A percentile compares a stretch with the other conserved stretches of the same genome.
Evolutionary conservation across 2,329 filamentous ascomycete species (phyloP).

Genomic region (Tolypocladium capitatum): DNA sequence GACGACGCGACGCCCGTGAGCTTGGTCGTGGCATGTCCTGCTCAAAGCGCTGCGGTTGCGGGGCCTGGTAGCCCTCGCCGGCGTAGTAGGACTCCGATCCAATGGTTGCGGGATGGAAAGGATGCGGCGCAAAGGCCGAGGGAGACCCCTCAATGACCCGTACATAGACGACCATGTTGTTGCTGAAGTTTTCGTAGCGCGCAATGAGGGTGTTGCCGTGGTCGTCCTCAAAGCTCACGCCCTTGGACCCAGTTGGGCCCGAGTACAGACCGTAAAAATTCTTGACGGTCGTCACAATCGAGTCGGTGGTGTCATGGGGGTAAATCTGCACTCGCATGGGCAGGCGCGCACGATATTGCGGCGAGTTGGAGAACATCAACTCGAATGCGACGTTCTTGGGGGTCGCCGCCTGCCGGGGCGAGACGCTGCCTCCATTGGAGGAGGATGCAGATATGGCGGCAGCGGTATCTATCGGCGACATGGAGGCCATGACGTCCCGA

Average conservation of each 20-base stretch:
- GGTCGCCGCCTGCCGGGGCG: conserved; percentile 31
- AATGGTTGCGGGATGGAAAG: conserved; percentile 37
- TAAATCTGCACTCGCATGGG: conserved; percentile 87
- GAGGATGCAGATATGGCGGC: conserved; percentile 20
- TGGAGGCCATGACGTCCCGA: conserved; percentile 28
- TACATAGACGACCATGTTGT: conserved; percentile 90
- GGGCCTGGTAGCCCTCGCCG: conserved; percentile 36
- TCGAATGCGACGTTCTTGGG: conserved; percentile 72
- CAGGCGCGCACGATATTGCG: conserved; percentile 58
- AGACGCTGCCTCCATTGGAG: conserved; percentile 29
- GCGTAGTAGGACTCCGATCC: conserved; percentile 34
- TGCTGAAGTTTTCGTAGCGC: conserved; percentile 85
- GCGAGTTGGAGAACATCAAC: conserved; percentile 54
- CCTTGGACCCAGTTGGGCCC: conserved; percentile 52
- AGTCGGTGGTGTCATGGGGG: conserved; percentile 91
- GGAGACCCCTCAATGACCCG: conserved; percentile 58
- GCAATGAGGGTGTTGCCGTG: conserved; percentile 85
- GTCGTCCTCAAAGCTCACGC: conserved; percentile 90
- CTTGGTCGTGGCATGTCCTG: conserved; percentile 53
- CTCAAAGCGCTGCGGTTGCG: conserved; percentile 38
- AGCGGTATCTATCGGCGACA: conserved; percentile 28
- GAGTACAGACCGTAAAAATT: conserved; percentile 98
- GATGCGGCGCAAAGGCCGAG: conserved; percentile 30
- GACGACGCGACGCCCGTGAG: conserved; percentile 59
- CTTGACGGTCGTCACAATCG: conserved; percentile 95